Percentiles rank a stretch among this genome's conserved stretches.
phyloP scores from a whole-genome alignment of 2,329 filamentous ascomycete species.

The Fusarium sp. region DNA sequence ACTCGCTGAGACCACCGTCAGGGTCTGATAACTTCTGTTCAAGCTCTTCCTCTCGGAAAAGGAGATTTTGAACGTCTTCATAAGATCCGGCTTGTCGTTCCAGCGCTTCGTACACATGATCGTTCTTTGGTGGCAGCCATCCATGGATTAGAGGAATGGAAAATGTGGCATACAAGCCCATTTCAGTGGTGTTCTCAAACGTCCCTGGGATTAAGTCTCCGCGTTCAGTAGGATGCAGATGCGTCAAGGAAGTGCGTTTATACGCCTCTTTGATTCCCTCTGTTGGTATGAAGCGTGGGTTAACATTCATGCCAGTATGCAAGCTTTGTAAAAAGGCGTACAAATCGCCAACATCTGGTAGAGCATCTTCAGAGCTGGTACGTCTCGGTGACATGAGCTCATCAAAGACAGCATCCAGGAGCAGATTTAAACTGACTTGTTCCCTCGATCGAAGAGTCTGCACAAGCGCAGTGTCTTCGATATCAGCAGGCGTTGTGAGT shows the following conservation, averaged over 20 bases:
- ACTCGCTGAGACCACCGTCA: conserved; percentile 67
- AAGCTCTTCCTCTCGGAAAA: conserved; percentile 90
- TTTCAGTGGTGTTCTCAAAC: conserved; percentile 89
- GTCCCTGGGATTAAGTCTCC: conserved; percentile 70
- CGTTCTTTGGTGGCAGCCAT: conserved; percentile 81
- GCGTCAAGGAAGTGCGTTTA: conserved; percentile 64
- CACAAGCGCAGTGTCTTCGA: conserved; percentile 75
- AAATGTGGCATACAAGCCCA: conserved; percentile 92
- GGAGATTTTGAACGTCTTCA: conserved; percentile 89
- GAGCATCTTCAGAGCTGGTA: conserved; percentile 68
- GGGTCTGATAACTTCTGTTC: conserved; percentile 75
- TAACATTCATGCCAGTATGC: conserved; percentile 98
- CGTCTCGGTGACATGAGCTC: conserved; percentile 86
- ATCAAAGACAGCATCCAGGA: conserved; percentile 92
- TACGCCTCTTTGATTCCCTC: conserved; percentile 60
- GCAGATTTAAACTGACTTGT: conserved; percentile 85
- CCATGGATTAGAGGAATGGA: conserved; percentile 90
- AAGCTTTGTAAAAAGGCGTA: conserved; percentile 89
- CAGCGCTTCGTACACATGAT: conserved; percentile 77
- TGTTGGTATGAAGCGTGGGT: conserved; percentile 83
- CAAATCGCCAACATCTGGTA: conserved; percentile 89
- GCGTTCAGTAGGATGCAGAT: conserved; percentile 64
- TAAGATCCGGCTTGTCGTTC: conserved; percentile 83
- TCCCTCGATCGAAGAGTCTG: conserved; percentile 83
- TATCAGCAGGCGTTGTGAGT: conserved; percentile 78